Evolutionary conservation across 257 asterid genomes (phyloP), one percentile per base, ranked within the genome.

Genomic region (Craterostigma plantagineum): DNA sequence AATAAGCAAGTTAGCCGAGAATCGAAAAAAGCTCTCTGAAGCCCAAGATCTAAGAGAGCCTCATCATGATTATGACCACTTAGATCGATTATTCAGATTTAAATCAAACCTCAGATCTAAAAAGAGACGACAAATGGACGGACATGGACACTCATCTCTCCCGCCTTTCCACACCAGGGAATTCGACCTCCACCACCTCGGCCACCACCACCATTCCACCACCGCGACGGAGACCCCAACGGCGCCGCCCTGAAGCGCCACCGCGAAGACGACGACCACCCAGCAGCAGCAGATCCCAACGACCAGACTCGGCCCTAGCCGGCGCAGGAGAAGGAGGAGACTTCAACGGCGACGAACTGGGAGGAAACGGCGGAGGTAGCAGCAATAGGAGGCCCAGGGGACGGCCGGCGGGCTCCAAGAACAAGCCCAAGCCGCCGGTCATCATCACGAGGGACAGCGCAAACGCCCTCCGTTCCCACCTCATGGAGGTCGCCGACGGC

Each of bases 91-190:
- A 23, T 6, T 23, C 30, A 23, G 30, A 23, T 23, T 6, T 6
- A 2, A 2, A 2, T 23, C 30, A 23, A 23, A 23, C 6, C 6
- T 23, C 30, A 23, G 30, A 23, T 23, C 30, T 23, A 36, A 34
- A 11, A 34, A 36, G 14, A 36, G 35, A 16, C 3, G 35, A 11
- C 35, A 10, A 9, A 65, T 65, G 72, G 72, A 65, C 36, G 61
- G 61, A 0, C 77, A 68, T 42, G 61, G 61, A 0, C 77, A 68
- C 44, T 63, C 76, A 14, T 77, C 73, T 11, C 93, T 85, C 50
- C 91, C 94, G 3, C 83, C 91, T 11, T 81, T 81, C 59, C 72
- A 80, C 63, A 66, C 79, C 0, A 62, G 93, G 50, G 93, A 81
- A 48, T 81, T 81, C 83, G 73, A 74, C 53, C 59, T 76, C 10